A percentile compares a stretch with the other conserved stretches of the same genome.
Conservation (phyloP, 305 asterid species). For the Fraxinus platypoda region DNA sequence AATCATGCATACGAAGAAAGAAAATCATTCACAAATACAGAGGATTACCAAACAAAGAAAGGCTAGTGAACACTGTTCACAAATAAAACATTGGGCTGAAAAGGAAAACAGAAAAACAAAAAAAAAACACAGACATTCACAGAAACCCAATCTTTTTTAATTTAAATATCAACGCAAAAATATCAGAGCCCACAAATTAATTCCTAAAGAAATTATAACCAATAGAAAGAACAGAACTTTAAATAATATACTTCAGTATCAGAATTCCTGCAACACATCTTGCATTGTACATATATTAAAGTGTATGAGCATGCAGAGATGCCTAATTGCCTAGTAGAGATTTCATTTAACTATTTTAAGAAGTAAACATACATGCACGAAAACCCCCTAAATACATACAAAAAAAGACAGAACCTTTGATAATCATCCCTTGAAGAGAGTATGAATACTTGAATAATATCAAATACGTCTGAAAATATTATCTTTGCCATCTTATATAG, state of each 20-base stretch:
- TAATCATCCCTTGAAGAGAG: not conserved
- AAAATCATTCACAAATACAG: not conserved
- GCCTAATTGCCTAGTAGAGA: not conserved
- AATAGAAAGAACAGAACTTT: not conserved
- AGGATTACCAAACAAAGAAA: not conserved
- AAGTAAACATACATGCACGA: not conserved
- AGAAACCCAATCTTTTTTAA: not conserved
- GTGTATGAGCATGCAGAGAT: not conserved
- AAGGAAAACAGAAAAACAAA: not conserved
- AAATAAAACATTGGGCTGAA: not conserved
- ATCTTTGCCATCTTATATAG: not conserved
- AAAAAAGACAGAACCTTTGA: not conserved
- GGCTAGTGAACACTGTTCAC: not conserved
- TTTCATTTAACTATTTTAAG: not conserved
- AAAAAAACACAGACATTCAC: not conserved
- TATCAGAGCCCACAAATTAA: not conserved
- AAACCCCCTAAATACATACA: not conserved
- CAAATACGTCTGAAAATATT: not conserved
- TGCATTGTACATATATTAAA: not conserved
- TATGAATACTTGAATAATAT: not conserved
- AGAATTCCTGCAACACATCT: not conserved
- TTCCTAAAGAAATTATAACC: not conserved
- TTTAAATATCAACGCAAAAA: not conserved
- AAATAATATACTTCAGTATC: not conserved
- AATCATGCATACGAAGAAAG: not conserved